phyloP scores from a whole-genome alignment of 495 filamentous ascomycete genomes.

The Hypomontagnella monticulosa region DNA sequence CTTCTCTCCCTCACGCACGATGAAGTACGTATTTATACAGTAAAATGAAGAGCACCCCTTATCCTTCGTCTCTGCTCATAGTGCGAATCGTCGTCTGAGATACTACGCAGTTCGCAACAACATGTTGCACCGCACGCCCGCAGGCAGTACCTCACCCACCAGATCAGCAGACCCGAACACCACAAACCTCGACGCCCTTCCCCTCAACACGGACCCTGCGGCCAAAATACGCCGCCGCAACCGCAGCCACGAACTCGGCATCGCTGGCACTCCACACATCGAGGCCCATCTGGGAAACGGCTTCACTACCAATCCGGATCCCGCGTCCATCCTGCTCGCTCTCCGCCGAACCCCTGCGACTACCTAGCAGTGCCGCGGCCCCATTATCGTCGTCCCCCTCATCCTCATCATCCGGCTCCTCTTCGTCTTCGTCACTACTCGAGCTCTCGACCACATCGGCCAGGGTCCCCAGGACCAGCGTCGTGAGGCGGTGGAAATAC shows the following conservation, averaged over 20 bases:
- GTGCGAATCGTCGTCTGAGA: too few relatives aligned
- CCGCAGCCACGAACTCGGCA: constrained; percentile 73
- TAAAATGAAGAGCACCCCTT: too few relatives aligned
- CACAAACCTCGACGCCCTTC: constrained; percentile 81
- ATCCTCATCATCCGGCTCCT: constrained; percentile 42
- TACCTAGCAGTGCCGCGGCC: constrained; percentile 31
- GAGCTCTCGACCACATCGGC: constrained; percentile 71
- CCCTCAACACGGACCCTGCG: constrained; percentile 73
- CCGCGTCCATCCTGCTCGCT: constrained; percentile 49
- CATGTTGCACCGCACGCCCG: not conserved
- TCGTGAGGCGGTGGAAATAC: constrained; percentile 90
- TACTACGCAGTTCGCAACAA: too few relatives aligned
- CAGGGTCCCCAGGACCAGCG: constrained; percentile 72
- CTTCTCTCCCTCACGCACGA: too few relatives aligned
- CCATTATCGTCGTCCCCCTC: constrained; percentile 41
- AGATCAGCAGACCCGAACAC: constrained; percentile 74
- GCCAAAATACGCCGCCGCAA: constrained; percentile 76
- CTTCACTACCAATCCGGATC: constrained; percentile 71
- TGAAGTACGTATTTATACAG: too few relatives aligned
- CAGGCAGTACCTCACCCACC: not conserved
- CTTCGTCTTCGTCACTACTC: constrained; percentile 61
- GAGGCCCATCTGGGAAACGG: constrained; percentile 81
- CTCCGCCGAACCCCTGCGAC: constrained; percentile 40
- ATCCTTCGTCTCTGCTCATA: too few relatives aligned
- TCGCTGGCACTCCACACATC: constrained; percentile 87